phyloP scores from a whole-genome alignment of 139 green algal species.

The Chlorella vulgaris region DNA sequence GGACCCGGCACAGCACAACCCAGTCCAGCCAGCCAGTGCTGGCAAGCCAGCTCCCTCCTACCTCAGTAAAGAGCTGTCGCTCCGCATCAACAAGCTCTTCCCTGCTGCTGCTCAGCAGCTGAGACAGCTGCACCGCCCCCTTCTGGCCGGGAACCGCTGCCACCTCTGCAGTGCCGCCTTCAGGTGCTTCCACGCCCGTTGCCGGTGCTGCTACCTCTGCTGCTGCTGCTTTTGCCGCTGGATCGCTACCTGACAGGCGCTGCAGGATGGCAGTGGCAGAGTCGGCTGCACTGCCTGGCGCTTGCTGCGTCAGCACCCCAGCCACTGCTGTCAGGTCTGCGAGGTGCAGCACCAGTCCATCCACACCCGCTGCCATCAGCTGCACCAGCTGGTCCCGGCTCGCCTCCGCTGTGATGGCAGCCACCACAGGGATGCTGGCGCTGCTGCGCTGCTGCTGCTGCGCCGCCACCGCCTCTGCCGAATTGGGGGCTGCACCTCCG shows the following conservation, averaged over 20 bases:
- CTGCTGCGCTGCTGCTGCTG: conserved; percentile 63
- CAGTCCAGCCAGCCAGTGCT: background rate
- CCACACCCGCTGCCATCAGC: conserved; percentile 42
- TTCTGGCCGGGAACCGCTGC: no score
- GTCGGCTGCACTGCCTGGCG: background rate
- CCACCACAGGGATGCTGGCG: conserved; percentile 62
- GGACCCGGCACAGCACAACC: background rate
- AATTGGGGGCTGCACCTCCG: conserved; percentile 15
- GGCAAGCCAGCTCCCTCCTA: background rate
- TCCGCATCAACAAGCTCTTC: conserved; percentile 62
- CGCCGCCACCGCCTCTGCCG: conserved; percentile 36
- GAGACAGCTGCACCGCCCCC: conserved; percentile 31
- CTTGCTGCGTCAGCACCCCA: background rate
- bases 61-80: conserved; percentile 51
- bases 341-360: conserved; percentile 40
- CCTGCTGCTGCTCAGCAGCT: conserved; percentile 43
- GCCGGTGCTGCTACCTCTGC: conserved; percentile 10
- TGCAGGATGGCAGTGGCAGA: conserved; percentile 19
- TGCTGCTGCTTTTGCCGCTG: background rate
- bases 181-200: background rate
- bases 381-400: background rate
- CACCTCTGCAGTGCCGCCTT: conserved; percentile 5
- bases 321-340: conserved; percentile 44
- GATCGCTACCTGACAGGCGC: background rate
- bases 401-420: conserved; percentile 16